Conservation (phyloP, 177 flowering plant genomes). For the Vitis hybrid region DNA sequence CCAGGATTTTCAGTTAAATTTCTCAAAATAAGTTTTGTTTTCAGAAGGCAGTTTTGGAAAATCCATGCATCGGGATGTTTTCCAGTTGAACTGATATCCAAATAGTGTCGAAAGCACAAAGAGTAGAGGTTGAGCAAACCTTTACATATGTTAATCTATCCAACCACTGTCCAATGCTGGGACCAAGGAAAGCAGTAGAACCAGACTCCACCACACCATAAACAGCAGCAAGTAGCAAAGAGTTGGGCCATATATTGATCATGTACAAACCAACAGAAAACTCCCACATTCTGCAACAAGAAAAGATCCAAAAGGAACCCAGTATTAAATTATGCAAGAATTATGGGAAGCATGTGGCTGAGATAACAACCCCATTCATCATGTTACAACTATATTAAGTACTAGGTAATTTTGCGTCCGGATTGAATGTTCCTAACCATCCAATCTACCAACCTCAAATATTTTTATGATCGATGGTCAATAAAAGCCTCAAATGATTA, state of each 20-base stretch:
- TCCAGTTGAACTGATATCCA: background rate
- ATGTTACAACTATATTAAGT: too few relatives aligned
- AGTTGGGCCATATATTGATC: slow-evolving; percentile 81
- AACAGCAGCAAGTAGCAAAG: slow-evolving; percentile 73
- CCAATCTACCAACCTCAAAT: too few relatives aligned
- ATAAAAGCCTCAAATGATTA: too few relatives aligned
- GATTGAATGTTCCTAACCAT: too few relatives aligned
- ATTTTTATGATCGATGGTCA: too few relatives aligned
- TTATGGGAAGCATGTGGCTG: too few relatives aligned
- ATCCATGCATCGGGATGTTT: background rate
- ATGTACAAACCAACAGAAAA: slow-evolving; percentile 90
- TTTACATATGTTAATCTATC: slow-evolving; percentile 57
- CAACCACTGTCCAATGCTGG: slow-evolving; percentile 70
- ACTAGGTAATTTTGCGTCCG: too few relatives aligned
- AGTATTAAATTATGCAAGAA: background rate
- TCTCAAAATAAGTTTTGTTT: too few relatives aligned
- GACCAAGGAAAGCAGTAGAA: slow-evolving; percentile 74
- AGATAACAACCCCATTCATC: too few relatives aligned
- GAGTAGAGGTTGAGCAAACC: slow-evolving; percentile 32
- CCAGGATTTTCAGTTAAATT: too few relatives aligned
- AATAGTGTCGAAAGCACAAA: background rate
- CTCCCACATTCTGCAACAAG: slow-evolving; percentile 87
- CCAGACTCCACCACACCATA: slow-evolving; percentile 83
- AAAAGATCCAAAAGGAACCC: background rate
- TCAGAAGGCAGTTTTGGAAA: too few relatives aligned